Percentiles rank a stretch among this genome's conserved stretches.
Conservation (phyloP, 257 asterid species). For the Datura wrightii region DNA sequence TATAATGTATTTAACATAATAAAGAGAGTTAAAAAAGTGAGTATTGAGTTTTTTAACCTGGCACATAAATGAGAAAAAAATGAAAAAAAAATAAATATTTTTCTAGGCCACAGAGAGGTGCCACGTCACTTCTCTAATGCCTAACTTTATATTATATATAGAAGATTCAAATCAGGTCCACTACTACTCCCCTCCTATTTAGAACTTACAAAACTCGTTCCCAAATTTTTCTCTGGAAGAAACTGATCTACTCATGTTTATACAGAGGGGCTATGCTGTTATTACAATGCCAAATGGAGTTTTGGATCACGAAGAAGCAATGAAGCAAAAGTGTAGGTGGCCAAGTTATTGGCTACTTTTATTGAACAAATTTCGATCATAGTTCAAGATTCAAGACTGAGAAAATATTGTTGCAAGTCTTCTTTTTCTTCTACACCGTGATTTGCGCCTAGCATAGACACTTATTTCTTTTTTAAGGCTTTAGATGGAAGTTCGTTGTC, state of each 20-base stretch:
- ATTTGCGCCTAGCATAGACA: neutral
- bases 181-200: neutral
- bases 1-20: no score
- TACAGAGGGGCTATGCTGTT: constrained; percentile 83
- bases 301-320: constrained; percentile 92
- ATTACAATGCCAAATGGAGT: constrained; percentile 55
- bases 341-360: constrained; percentile 91
- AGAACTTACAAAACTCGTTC: neutral
- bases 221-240: neutral
- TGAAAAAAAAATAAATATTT: no score
- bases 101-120: no score
- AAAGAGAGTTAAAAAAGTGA: no score
- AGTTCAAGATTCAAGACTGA: neutral
- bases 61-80: no score
- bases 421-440: neutral
- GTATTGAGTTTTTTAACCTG: no score
- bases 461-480: neutral
- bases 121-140: no score
- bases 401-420: neutral
- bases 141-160: no score
- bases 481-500: neutral
- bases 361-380: constrained; percentile 40
- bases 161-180: neutral
- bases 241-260: neutral
- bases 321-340: constrained; percentile 85